Conservation (phyloP, 2,329 filamentous ascomycete genomes). For the Stagonosporopsis vannaccii region DNA sequence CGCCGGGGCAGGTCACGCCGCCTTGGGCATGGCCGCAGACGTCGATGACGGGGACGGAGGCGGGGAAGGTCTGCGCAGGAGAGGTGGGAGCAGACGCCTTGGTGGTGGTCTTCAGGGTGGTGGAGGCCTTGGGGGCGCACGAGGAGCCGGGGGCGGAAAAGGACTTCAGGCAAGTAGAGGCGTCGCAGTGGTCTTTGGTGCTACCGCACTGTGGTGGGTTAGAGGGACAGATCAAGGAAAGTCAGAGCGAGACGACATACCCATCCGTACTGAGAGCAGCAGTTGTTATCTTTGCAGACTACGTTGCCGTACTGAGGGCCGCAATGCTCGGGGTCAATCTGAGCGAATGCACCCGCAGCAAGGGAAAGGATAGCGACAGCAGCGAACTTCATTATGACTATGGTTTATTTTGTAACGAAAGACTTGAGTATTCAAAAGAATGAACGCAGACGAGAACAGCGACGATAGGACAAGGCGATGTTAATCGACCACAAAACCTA, state of each 20-base stretch:
- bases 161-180: conserved; percentile 40
- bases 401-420: conserved; percentile 8
- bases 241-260: conserved; percentile 20
- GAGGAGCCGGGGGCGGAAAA: conserved; percentile 46
- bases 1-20: conserved; percentile 49
- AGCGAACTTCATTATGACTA: conserved; percentile 43
- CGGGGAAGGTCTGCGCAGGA: conserved; percentile 32
- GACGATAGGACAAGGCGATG: not conserved
- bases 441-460: not conserved
- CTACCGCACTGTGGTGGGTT: conserved; percentile 40
- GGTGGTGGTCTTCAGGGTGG: conserved; percentile 30
- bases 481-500: conserved; percentile 1
- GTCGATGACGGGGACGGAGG: conserved; percentile 47
- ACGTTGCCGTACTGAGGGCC: conserved; percentile 44
- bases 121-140: conserved; percentile 33
- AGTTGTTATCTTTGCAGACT: conserved; percentile 44
- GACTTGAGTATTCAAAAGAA: conserved; percentile 5
- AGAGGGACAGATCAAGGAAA: not conserved
- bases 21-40: conserved; percentile 52
- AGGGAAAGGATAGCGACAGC: conserved; percentile 37
- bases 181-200: conserved; percentile 45
- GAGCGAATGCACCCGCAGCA: conserved; percentile 37
- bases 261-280: conserved; percentile 50
- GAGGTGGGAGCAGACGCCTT: conserved; percentile 18
- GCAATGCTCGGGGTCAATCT: conserved; percentile 40